These are phyloP conservation scores for Xylaria sp. DNA, from an alignment of 2,329 filamentous ascomycete species.

Conservation along the genomic window DNA sequence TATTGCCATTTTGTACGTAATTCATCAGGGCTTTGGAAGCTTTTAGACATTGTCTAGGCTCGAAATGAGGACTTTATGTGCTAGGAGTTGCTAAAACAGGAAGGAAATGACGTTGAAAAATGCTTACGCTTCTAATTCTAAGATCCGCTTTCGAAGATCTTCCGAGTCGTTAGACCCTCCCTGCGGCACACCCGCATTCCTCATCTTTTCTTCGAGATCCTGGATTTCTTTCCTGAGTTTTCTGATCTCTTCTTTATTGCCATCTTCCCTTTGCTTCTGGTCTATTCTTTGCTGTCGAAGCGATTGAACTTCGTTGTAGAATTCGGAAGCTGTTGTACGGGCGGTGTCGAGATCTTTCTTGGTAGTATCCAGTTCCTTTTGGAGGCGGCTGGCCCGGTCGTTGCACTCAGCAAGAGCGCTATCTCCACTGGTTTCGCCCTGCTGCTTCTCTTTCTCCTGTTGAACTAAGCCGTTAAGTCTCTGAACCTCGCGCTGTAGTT, in stretches of 20 bases:
- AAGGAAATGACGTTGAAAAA: too few species aligned
- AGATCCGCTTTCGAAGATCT: not conserved
- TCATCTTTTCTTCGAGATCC: too few species aligned
- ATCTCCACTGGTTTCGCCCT: not conserved
- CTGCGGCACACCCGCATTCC: not conserved
- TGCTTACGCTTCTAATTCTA: not conserved
- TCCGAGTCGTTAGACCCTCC: not conserved
- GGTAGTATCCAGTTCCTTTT: not conserved
- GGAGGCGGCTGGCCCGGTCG: not conserved
- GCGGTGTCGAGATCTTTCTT: not conserved
- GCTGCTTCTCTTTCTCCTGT: not conserved
- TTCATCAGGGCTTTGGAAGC: too few species aligned
- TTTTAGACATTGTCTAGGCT: too few species aligned
- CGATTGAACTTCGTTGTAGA: not conserved
- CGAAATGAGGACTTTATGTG: too few species aligned
- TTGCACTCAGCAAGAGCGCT: slow-evolving; percentile 1
- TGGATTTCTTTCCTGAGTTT: not conserved
- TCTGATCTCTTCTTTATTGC: not conserved
- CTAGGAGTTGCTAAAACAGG: too few species aligned
- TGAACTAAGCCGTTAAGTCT: not conserved
- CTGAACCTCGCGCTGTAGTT: not conserved
- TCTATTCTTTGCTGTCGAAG: not conserved
- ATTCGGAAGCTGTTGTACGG: not conserved
- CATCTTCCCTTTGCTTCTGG: not conserved
- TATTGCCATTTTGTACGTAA: too few species aligned